Base-by-base conservation (phyloP, 768 basidiomycete genomes). In the Neoboletus brunneissimus region DNA sequence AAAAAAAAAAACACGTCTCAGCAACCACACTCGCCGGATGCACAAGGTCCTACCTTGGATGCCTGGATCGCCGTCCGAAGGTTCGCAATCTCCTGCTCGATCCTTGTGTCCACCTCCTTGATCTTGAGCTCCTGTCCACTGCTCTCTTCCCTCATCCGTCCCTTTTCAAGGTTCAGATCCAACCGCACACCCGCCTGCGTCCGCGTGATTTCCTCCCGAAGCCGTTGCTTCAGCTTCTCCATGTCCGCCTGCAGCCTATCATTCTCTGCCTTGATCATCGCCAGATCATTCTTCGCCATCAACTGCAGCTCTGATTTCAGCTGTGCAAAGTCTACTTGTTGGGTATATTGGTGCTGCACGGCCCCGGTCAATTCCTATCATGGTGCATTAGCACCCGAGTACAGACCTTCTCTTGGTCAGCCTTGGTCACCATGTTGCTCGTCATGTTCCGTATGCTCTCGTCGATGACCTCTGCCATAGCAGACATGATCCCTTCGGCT, bases 401-500 rank as follows among this genome's bases (percentile, higher is more conserved):
- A 69, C 79, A 37, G 50, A 89, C 95, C 85, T 98, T 98, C 74
- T 98, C 96, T 69, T 97, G 94, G 62, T 97, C 93, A 0, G 92
- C 87, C 72, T 93, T 94, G 6, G 91, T 94, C 57, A 98, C 96
- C 87, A 98, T 90, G 64, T 93, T 94, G 63, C 85, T 87, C 38
- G 92, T 91, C 93, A 99, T 94, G 67, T 94, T 96, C 58, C 88
- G 82, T 40, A 98, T 87, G 68, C 92, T 94, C 78, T 99, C 97
- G 72, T 97, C 93, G 38, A 99, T 94, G 58, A 98, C 95, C 64
- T 94, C 93, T 13, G 94, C 91, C 83, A 99, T 90, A 9, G 95
- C 92, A 45, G 87, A 81, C 94, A 98, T 97, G 68, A 99, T 90
- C 4, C 97, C 96, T 70, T 98, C 94, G 0, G 96, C 94, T 74